Evolutionary conservation across 2,329 filamentous ascomycete genomes (phyloP).

Genomic region (Orbilia brochopaga): DNA sequence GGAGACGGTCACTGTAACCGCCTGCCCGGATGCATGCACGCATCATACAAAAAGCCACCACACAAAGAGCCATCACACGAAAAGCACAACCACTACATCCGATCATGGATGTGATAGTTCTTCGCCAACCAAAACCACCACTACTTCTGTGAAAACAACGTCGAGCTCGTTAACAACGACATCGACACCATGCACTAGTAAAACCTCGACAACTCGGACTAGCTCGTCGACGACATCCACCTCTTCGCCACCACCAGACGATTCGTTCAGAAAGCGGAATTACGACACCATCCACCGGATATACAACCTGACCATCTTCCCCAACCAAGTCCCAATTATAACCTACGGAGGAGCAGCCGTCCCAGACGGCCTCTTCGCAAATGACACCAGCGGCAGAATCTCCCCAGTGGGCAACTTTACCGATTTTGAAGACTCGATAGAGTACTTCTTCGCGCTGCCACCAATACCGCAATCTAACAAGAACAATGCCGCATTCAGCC

Average conservation of each 20-base stretch:
- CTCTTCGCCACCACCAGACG: constrained; percentile 17
- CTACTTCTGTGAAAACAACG: too few species aligned
- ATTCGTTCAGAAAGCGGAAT: constrained; percentile 55
- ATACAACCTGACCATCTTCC: constrained; percentile 60
- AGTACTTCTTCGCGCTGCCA: constrained; percentile 61
- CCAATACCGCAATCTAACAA: constrained; percentile 56
- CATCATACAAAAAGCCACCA: constrained; percentile 16
- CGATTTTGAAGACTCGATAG: constrained; percentile 59
- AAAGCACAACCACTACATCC: constrained; percentile 14
- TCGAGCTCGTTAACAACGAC: too few species aligned
- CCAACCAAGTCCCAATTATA: constrained; percentile 58
- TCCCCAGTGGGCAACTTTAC: constrained; percentile 60
- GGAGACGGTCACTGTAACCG: constrained; percentile 36
- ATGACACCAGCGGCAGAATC: constrained; percentile 58
- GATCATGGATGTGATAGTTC: too few species aligned
- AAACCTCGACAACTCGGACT: too few species aligned
- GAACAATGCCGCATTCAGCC: constrained; percentile 56
- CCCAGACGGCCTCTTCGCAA: constrained; percentile 58
- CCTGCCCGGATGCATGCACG: constrained; percentile 20
- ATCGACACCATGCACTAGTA: too few species aligned
- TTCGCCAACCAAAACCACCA: too few species aligned
- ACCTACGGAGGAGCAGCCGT: constrained; percentile 57
- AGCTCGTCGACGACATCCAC: constrained; percentile 6
- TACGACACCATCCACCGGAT: constrained; percentile 58
- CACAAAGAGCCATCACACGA: constrained; percentile 20